Conservation (phyloP, 208 protist species). For the Sergeia podlipaevii region DNA sequence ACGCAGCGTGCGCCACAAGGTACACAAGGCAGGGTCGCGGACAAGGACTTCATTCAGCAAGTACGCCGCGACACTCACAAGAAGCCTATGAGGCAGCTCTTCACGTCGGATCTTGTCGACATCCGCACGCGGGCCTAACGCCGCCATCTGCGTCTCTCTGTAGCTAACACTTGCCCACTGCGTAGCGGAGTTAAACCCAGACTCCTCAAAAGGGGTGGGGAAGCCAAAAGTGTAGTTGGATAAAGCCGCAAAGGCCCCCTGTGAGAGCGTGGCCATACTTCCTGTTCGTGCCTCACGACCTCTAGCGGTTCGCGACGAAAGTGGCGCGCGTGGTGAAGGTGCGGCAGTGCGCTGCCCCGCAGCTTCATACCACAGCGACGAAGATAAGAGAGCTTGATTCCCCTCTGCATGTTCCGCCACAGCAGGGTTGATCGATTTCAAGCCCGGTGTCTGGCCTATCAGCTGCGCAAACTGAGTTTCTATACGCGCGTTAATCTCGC, state of each 20-base stretch:
- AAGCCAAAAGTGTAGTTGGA: constrained; percentile 41
- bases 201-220: constrained; percentile 52
- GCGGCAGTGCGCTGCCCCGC: no score
- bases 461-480: not conserved
- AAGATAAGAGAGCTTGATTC: no score
- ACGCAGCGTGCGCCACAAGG: constrained; percentile 48
- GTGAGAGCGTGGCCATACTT: constrained; percentile 1
- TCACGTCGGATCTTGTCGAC: constrained; percentile 14
- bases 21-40: constrained; percentile 31
- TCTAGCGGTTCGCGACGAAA: not conserved
- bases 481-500: not conserved
- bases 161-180: constrained; percentile 71
- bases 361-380: no score
- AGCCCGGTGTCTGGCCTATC: not conserved
- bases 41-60: constrained; percentile 71
- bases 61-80: constrained; percentile 65
- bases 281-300: not conserved
- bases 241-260: not conserved
- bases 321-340: no score
- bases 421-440: constrained; percentile 4
- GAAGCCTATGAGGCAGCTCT: constrained; percentile 41
- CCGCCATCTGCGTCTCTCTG: constrained; percentile 61
- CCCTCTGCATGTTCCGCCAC: no score
- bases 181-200: constrained; percentile 57
- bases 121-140: constrained; percentile 41